Base-by-base conservation (phyloP, 495 filamentous ascomycete species). In the Cercophora scortea region DNA sequence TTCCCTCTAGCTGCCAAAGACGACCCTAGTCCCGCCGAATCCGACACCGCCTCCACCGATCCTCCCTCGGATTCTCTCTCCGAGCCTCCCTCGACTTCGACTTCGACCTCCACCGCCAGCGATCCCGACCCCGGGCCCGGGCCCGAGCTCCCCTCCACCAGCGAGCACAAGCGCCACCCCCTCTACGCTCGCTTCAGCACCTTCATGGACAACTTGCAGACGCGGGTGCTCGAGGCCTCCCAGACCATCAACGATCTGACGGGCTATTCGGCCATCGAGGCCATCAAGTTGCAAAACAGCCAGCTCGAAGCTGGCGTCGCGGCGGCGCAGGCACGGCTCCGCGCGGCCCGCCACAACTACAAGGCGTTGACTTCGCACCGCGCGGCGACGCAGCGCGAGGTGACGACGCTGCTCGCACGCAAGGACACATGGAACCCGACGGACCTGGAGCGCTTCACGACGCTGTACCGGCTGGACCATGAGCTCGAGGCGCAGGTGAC, bases 361-460 rank as follows among this genome's bases (percentile, higher is more conserved):
- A 83, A 90, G 47, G 71, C 76, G 8, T 86, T 91, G 8, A 90
- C 93, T 40, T 75, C 82, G 47, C 79, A 84, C 51, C 86, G 93
- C 52, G 87, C 88, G 10, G 73, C 87, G 15, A 91, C 90, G 5
- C 94, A 97, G 74, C 87, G 94, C 52, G 94, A 98, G 75, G 90
- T 98, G 8, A 96, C 95, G 42, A 84, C 87, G 35, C 82, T 98
- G 19, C 81, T 98, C 5, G 91, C 96, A 57, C 81, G 93, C 50
- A 96, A 98, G 67, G 87, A 95, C 64, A 85, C 84, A 18, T 98
- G 93, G 93, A 85, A 83, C 6, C 80, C 90, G 0, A 58, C 72
- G 0, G 93, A 98, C 73, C 79, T 98, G 25, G 93, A 98, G 65
- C 85, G 93, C 41, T 98, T 97, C 79, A 98, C 95, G 34, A 75